Evolutionary conservation across 1,139 yeast species (phyloP).

Genomic region (Hyphopichia khmerensis): DNA sequence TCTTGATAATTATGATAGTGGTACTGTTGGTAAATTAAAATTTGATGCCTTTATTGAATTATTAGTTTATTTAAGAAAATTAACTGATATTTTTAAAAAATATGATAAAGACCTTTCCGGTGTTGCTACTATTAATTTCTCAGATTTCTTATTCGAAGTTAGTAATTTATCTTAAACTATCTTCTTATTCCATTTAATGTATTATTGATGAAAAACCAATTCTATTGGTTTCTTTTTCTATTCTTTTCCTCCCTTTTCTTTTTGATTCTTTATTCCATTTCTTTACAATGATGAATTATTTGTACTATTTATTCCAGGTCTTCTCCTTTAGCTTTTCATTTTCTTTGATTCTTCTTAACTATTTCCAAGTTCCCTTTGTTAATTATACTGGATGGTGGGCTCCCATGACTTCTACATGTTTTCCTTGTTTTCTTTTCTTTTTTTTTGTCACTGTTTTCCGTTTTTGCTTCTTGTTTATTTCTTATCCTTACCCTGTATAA

Average conservation of each 20-base stretch:
- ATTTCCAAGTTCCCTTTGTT: neutral
- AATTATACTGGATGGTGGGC: neutral
- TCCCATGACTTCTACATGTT: neutral
- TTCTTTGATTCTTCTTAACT: neutral
- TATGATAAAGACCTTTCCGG: constrained; percentile 78
- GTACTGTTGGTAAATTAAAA: constrained; percentile 56
- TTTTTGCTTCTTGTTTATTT: no score
- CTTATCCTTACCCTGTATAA: neutral
- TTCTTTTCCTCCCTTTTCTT: neutral
- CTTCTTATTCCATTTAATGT: neutral
- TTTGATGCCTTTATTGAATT: constrained; percentile 84
- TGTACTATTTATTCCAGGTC: neutral
- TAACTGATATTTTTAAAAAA: constrained; percentile 77
- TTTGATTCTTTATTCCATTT: no score
- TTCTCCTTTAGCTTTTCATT: neutral
- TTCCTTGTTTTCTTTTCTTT: neutral
- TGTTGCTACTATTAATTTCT: constrained; percentile 72
- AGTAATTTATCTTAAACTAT: constrained; percentile 33
- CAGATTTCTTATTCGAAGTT: constrained; percentile 72
- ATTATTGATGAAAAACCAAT: neutral
- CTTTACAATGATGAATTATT: neutral
- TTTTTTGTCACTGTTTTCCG: no score
- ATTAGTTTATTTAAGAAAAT: constrained; percentile 70
- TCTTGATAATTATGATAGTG: constrained; percentile 28
- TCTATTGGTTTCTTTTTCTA: neutral